These are phyloP conservation scores for Senna siamea DNA, from an alignment of 306 rosid species.

Conservation along the genomic window DNA sequence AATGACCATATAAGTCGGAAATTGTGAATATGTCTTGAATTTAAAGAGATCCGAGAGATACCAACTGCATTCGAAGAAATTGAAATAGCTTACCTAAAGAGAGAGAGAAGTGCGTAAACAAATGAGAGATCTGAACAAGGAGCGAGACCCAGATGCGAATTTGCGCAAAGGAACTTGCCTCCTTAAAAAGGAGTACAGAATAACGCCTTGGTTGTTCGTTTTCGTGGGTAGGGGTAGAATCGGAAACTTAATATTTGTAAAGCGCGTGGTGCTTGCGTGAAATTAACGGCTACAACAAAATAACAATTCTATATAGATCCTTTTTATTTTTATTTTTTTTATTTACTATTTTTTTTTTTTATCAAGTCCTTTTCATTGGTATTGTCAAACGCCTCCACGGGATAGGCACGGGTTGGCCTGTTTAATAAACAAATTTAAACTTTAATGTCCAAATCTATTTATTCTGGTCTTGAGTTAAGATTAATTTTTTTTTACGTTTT, in stretches of 20 bases:
- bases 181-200: not conserved
- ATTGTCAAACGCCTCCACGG: no score
- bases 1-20: not conserved
- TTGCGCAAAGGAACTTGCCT: not conserved
- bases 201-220: slow-evolving; percentile 19
- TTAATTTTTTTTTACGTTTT: no score
- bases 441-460: no score
- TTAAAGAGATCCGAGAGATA: not conserved
- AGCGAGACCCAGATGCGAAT: slow-evolving; percentile 3
- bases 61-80: slow-evolving; percentile 2
- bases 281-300: slow-evolving; percentile 15
- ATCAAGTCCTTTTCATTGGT: no score
- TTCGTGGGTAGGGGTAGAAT: slow-evolving; percentile 27
- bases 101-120: not conserved
- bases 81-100: slow-evolving; percentile 33
- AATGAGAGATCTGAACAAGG: slow-evolving; percentile 1
- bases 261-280: slow-evolving; percentile 4
- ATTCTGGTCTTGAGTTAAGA: no score
- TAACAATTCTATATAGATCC: no score
- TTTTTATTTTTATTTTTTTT: no score
- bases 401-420: no score
- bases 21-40: not conserved
- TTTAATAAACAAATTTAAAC: no score
- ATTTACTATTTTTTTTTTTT: no score
- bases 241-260: not conserved